phyloP scores from a whole-genome alignment of 1,284 basidiomycete species.

The Schizopora paradoxa region DNA sequence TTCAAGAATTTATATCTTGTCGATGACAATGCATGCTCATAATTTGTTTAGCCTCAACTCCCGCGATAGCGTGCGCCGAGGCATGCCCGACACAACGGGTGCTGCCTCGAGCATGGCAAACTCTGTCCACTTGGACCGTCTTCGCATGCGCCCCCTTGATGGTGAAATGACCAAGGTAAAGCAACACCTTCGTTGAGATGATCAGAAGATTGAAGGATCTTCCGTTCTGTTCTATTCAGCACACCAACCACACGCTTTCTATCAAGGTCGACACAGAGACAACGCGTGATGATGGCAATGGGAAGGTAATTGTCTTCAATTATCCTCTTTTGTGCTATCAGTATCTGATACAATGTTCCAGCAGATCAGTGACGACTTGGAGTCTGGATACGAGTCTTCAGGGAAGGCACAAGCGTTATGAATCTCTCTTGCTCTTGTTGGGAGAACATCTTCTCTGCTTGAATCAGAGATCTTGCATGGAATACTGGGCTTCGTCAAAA shows the following conservation, averaged over 20 bases:
- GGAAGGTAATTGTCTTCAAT: background rate
- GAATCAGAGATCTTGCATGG: too few relatives aligned
- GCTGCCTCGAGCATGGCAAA: background rate
- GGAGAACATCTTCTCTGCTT: too few relatives aligned
- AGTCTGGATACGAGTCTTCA: too few relatives aligned
- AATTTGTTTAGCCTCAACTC: background rate
- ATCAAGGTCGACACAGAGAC: conserved; percentile 8
- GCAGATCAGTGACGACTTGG: too few relatives aligned
- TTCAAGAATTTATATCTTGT: too few relatives aligned
- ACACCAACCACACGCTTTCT: background rate
- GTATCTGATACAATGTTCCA: too few relatives aligned
- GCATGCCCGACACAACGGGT: background rate
- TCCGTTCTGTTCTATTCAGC: background rate
- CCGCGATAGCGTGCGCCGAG: background rate
- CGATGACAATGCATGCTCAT: too few relatives aligned
- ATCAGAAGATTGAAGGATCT: background rate
- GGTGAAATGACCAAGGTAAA: background rate
- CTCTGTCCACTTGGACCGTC: background rate
- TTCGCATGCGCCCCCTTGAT: background rate
- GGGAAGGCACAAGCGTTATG: too few relatives aligned
- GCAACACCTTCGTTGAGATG: background rate
- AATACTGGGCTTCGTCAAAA: too few relatives aligned
- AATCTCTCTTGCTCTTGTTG: too few relatives aligned
- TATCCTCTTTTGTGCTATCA: too few relatives aligned
- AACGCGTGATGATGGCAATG: background rate